Percentiles rank a stretch among this genome's conserved stretches.
Evolutionary conservation across 2,329 filamentous ascomycete species (phyloP).

Genomic region (Rugonectria rugulosa): DNA sequence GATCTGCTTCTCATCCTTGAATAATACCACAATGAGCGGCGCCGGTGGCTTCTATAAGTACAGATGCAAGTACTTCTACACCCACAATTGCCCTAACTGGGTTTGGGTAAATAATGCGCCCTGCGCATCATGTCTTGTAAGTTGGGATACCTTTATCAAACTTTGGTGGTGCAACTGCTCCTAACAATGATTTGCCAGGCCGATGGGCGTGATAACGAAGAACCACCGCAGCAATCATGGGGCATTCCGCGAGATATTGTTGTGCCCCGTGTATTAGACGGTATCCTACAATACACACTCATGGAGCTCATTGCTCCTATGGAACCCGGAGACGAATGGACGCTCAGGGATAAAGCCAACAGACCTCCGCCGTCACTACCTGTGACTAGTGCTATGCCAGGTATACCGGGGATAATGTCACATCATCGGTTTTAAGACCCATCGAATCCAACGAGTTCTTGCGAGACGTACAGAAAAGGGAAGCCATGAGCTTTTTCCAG

Average conservation of each 20-base stretch:
- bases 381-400: constrained; percentile 41
- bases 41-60: constrained; percentile 60
- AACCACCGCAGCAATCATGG: constrained; percentile 37
- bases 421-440: constrained; percentile 34
- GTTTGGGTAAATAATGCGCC: constrained; percentile 60
- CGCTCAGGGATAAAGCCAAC: constrained; percentile 44
- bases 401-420: constrained; percentile 34
- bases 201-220: constrained; percentile 56
- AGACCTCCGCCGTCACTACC: constrained; percentile 40
- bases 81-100: constrained; percentile 61
- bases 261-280: constrained; percentile 55
- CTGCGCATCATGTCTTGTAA: constrained; percentile 59
- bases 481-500: constrained; percentile 14
- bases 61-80: constrained; percentile 62
- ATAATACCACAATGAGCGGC: constrained; percentile 40
- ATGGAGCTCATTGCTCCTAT: constrained; percentile 54
- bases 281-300: constrained; percentile 55
- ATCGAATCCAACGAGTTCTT: constrained; percentile 23
- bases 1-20: constrained; percentile 15
- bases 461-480: constrained; percentile 25
- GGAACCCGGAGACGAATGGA: constrained; percentile 49
- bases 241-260: constrained; percentile 50
- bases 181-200: constrained; percentile 47
- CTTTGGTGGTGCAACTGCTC: background rate
- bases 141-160: constrained; percentile 30